A percentile compares a stretch with the other conserved stretches of the same genome.
Evolutionary conservation across 2,329 filamentous ascomycete genomes (phyloP).

Genomic region (Penicillium sp.): DNA sequence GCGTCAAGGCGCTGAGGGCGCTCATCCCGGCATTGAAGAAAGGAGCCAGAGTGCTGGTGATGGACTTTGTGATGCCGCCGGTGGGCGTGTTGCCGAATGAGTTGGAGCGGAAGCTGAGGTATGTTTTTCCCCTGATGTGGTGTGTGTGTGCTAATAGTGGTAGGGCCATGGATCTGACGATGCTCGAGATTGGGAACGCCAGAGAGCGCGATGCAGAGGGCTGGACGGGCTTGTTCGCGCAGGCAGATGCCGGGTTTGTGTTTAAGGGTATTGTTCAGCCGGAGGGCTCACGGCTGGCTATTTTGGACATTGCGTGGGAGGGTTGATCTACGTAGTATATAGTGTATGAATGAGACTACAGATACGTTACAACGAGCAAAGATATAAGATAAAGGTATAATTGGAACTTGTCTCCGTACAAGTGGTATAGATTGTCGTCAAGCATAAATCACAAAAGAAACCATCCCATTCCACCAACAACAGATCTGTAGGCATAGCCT

Average conservation of each 20-base stretch:
- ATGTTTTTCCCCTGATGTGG: background rate
- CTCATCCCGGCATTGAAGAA: conserved; percentile 31
- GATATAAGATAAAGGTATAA: too few species aligned
- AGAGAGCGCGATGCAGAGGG: conserved; percentile 2
- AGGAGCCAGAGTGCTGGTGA: conserved; percentile 13
- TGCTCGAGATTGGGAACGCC: conserved; percentile 7
- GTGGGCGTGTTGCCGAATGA: conserved; percentile 1
- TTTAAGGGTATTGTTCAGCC: conserved; percentile 5
- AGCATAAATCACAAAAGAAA: background rate
- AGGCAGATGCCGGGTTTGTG: conserved; percentile 5
- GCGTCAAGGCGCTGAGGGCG: conserved; percentile 30
- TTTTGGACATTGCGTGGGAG: conserved; percentile 4
- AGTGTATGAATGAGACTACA: background rate
- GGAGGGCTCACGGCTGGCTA: conserved; percentile 2
- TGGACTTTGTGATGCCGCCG: conserved; percentile 9
- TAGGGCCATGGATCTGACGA: conserved; percentile 4
- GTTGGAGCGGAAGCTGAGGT: conserved; percentile 5
- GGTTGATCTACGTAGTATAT: background rate
- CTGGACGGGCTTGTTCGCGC: background rate
- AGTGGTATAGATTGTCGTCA: background rate
- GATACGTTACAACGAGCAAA: too few species aligned
- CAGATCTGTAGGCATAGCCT: too few species aligned
- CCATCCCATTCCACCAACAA: too few species aligned
- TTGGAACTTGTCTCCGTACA: too few species aligned
- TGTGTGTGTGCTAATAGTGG: too few species aligned